Evolutionary conservation across 352 stramenopile genomes (phyloP), one percentile per base, ranked within the genome.

Genomic region (Blastocystis sp.): DNA sequence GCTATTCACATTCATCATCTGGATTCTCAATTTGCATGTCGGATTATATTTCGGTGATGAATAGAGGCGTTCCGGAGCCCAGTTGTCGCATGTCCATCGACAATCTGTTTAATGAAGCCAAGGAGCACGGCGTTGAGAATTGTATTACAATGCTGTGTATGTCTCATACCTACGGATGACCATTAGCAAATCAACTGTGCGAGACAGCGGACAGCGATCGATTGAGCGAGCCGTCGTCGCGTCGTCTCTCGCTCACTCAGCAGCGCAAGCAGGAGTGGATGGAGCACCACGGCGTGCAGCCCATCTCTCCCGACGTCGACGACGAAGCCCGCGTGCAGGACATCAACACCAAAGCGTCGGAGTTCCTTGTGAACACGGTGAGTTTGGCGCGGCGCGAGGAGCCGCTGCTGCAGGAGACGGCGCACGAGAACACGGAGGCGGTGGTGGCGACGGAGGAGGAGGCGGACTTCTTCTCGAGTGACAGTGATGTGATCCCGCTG

Each of bases 1-100:
- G 33, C 50, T 85, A 55, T 62, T 85, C 29, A 85, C 74, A 41
- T 85, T 85, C 29, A 51, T 85, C 50, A 37, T 85, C 9, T 85
- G 74, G 74, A 59, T 85, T 3, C 26, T 85, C n/a, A 85, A 85
- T 85, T 31, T 85, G 74, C 70, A 21, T 31, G 13, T 85, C 6
- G 26, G 0, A 24, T 67, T 24, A 37, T 60, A 4, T 45, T 19
- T 21, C 41, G 41, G 13, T 85, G 2, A 85, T 50, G 3, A 16
- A 1, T 69, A 85, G 74, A n/a, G 74, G 50, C 4, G 45, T 85
- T 37, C 29, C 45, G 26, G 51, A 85, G 19, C 35, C 59, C 13
- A 69, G 50, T 1, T 31, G 29, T 3, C 59, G 45, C n/a, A 39
- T 85, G 9, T 67, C 74, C 37, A 51, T 85, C 2, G 41, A 33